Conservation (phyloP, 2,329 filamentous ascomycete genomes). For the Venturia carpophila region DNA sequence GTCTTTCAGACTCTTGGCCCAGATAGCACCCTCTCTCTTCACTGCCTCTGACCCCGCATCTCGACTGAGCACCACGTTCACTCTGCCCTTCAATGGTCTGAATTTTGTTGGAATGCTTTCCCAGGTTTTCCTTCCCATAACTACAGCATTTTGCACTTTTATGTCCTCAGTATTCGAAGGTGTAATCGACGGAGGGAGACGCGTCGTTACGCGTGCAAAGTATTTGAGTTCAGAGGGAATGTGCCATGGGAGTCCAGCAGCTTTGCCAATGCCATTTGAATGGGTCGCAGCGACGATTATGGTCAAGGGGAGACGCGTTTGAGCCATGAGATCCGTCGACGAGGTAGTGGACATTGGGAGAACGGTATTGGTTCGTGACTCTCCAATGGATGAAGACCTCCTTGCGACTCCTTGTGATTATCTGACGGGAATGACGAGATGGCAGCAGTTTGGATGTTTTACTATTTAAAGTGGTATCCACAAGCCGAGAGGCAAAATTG, state of each 20-base stretch:
- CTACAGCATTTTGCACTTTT: conserved; percentile 53
- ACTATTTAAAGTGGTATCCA: neutral
- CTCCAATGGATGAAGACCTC: too few species aligned
- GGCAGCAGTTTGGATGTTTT: neutral
- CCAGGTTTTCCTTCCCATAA: conserved; percentile 98
- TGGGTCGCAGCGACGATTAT: conserved; percentile 91
- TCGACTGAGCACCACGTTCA: conserved; percentile 75
- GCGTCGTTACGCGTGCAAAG: conserved; percentile 81
- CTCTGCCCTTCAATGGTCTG: conserved; percentile 67
- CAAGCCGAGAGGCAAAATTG: neutral
- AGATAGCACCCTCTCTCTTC: conserved; percentile 40
- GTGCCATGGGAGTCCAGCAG: conserved; percentile 73
- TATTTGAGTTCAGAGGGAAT: conserved; percentile 90
- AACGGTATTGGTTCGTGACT: neutral
- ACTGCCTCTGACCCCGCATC: conserved; percentile 9
- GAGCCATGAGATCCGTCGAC: neutral
- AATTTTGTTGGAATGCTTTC: conserved; percentile 75
- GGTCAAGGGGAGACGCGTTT: conserved; percentile 54
- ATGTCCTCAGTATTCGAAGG: neutral
- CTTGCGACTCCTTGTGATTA: neutral
- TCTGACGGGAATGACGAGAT: neutral
- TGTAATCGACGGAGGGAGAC: conserved; percentile 30
- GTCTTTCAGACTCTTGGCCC: conserved; percentile 50
- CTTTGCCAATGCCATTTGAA: conserved; percentile 69
- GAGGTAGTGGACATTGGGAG: neutral